Evolutionary conservation across 441 rosid genomes (phyloP).

Genomic region (Aquilaria agallochum): DNA sequence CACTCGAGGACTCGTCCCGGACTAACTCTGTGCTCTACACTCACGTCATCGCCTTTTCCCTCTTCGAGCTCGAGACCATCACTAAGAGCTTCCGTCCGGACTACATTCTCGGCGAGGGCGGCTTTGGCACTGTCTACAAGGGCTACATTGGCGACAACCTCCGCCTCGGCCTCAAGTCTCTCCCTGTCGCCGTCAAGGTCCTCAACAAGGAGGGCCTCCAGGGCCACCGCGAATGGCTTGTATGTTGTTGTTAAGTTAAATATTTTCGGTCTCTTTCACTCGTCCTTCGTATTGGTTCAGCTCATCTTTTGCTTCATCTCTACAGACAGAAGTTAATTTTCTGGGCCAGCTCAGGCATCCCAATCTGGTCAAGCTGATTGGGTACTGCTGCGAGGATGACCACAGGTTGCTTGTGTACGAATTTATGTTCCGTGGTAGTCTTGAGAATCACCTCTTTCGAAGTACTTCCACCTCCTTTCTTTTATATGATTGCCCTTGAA

Average conservation of each 20-base stretch:
- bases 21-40: constrained; percentile 64
- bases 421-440: constrained; percentile 47
- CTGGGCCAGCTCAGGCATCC: constrained; percentile 55
- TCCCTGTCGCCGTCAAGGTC: constrained; percentile 67
- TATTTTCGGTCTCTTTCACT: too few species aligned
- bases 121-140: constrained; percentile 64
- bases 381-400: constrained; percentile 47
- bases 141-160: constrained; percentile 71
- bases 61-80: constrained; percentile 85
- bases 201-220: constrained; percentile 70
- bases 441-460: constrained; percentile 48
- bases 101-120: constrained; percentile 74
- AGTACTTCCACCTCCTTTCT: constrained; percentile 20
- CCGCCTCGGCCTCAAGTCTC: constrained; percentile 59
- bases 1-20: constrained; percentile 48
- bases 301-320: background rate
- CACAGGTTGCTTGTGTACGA: constrained; percentile 47
- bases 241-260: constrained; percentile 9
- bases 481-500: background rate
- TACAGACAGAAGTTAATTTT: constrained; percentile 49
- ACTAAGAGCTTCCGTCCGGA: constrained; percentile 95
- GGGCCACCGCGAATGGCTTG: constrained; percentile 76
- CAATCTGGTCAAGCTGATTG: constrained; percentile 45
- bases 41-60: constrained; percentile 72
- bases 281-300: background rate